A percentile compares a stretch with the other conserved stretches of the same genome.
These are phyloP conservation scores for Suhomyces sp. DNA, from an alignment of 805 yeast genomes.

Conservation along the genomic window DNA sequence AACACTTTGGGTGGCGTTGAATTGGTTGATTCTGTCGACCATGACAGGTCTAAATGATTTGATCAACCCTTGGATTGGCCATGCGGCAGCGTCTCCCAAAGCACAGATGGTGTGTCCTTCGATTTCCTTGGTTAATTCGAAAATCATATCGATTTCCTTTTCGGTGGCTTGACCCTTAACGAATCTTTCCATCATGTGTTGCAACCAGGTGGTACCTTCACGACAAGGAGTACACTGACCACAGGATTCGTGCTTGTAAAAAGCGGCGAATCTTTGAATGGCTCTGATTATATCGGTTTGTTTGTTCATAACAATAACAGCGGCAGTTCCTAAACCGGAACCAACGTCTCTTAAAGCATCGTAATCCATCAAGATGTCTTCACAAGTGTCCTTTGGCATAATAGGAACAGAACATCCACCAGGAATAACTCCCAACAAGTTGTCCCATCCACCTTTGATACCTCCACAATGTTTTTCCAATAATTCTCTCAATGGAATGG, in stretches of 20 bases:
- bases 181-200: conserved; percentile 82
- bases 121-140: conserved; percentile 80
- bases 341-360: conserved; percentile 85
- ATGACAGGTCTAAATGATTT: conserved; percentile 81
- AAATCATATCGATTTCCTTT: conserved; percentile 80
- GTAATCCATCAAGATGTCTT: conserved; percentile 77
- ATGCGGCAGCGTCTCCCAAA: conserved; percentile 88
- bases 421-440: conserved; percentile 81
- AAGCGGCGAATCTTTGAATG: conserved; percentile 79
- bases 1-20: conserved; percentile 50
- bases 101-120: conserved; percentile 94
- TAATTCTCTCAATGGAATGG: conserved; percentile 78
- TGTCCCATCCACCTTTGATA: conserved; percentile 90
- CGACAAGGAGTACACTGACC: conserved; percentile 96
- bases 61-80: conserved; percentile 91
- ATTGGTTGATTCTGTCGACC: conserved; percentile 71
- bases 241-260: conserved; percentile 90
- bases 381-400: conserved; percentile 66
- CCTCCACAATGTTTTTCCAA: conserved; percentile 91
- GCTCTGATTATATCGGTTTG: conserved; percentile 82
- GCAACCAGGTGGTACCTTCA: conserved; percentile 87
- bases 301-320: conserved; percentile 88
- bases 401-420: conserved; percentile 90
- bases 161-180: conserved; percentile 75
- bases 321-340: conserved; percentile 89